phyloP scores from a whole-genome alignment of 768 basidiomycete species.

The Pulveroboletus sp. region DNA sequence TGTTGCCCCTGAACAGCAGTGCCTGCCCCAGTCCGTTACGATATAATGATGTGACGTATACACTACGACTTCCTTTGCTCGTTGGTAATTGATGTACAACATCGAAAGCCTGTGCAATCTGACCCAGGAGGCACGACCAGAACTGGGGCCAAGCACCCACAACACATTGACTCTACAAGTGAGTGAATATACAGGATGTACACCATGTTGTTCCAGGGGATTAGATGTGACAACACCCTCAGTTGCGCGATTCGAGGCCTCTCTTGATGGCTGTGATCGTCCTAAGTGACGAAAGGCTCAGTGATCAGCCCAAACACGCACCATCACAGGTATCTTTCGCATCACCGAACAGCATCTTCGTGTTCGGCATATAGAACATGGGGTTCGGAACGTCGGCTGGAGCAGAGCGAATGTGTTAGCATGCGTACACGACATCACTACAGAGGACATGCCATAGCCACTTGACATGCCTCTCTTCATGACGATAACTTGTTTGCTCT shows the following conservation, averaged over 20 bases:
- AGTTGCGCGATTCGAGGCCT: conserved; percentile 42
- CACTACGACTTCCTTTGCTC: conserved; percentile 12
- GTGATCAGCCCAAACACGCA: conserved; percentile 24
- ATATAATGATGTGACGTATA: conserved; percentile 27
- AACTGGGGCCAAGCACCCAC: conserved; percentile 1
- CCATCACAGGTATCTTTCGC: conserved; percentile 90
- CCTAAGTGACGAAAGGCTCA: not conserved
- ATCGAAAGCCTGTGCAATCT: not conserved
- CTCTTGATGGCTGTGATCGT: conserved; percentile 50
- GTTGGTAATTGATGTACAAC: conserved; percentile 7
- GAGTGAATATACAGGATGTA: conserved; percentile 21
- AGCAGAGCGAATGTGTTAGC: not conserved
- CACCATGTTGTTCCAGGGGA: conserved; percentile 5
- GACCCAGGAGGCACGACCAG: not conserved
- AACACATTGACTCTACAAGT: conserved; percentile 9
- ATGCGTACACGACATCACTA: not conserved
- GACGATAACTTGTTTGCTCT: conserved; percentile 87
- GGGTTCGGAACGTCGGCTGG: conserved; percentile 88
- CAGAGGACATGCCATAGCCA: conserved; percentile 61
- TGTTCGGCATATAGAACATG: conserved; percentile 89
- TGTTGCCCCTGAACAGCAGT: conserved; percentile 9
- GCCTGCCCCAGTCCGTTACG: conserved; percentile 15
- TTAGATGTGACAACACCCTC: not conserved
- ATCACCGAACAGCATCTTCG: conserved; percentile 90
- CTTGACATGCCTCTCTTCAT: conserved; percentile 91